phyloP scores from a whole-genome alignment of 2,329 filamentous ascomycete species.

The Dendryphion nanum region DNA sequence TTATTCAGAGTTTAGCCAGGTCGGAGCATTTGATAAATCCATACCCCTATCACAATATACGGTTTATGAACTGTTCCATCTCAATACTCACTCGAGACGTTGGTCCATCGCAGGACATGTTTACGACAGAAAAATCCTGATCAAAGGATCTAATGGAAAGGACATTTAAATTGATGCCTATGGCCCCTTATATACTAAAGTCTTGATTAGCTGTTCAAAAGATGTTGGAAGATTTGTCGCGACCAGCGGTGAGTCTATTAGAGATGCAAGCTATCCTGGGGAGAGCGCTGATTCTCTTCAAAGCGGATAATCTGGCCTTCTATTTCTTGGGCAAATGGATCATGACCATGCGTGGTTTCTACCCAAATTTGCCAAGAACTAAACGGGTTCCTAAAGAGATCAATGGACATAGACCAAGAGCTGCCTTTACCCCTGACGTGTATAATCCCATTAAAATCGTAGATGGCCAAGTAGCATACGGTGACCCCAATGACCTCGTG shows the following conservation, averaged over 20 bases:
- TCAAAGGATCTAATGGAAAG: not conserved
- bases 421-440: not conserved
- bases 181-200: not conserved
- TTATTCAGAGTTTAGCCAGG: not conserved
- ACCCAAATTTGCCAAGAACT: not conserved
- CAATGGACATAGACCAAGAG: not conserved
- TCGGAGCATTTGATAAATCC: not conserved
- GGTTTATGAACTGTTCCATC: not conserved
- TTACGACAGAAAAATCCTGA: not conserved
- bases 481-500: not conserved
- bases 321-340: constrained; percentile 1
- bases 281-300: not conserved
- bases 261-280: too few relatives aligned
- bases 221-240: not conserved
- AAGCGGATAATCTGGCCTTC: not conserved
- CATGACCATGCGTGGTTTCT: not conserved
- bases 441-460: not conserved
- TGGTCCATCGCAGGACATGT: not conserved
- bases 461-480: not conserved
- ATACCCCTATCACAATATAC: not conserved
- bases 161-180: not conserved
- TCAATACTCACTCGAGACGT: not conserved
- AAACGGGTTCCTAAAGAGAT: not conserved
- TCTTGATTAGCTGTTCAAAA: not conserved
- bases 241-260: not conserved